Conservation (phyloP, 352 stramenopile species). For the Phytophthora rubi region DNA sequence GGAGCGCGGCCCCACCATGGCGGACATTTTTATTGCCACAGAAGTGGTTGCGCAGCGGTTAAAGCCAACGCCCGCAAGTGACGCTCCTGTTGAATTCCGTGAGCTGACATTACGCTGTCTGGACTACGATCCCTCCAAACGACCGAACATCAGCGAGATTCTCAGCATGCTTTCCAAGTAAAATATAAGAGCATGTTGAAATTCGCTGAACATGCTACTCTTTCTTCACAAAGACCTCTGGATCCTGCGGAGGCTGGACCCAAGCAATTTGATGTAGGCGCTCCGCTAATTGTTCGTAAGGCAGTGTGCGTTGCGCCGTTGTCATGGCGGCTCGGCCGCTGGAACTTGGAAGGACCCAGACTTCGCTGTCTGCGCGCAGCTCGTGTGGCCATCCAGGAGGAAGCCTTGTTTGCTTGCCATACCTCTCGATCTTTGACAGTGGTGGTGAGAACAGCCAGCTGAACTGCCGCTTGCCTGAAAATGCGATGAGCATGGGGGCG, state of each 20-base stretch:
- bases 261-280: constrained; percentile 69
- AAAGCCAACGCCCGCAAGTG: constrained; percentile 45
- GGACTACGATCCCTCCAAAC: constrained; percentile 52
- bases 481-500: constrained; percentile 79
- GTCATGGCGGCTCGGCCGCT: constrained; percentile 87
- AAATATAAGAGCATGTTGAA: constrained; percentile 22
- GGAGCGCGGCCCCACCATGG: constrained; percentile 59
- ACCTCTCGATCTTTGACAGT: constrained; percentile 68
- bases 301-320: constrained; percentile 63
- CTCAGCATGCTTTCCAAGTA: constrained; percentile 41
- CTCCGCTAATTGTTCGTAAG: constrained; percentile 74
- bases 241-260: constrained; percentile 40
- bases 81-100: constrained; percentile 55
- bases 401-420: constrained; percentile 60
- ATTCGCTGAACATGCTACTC: constrained; percentile 18
- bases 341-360: constrained; percentile 86
- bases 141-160: constrained; percentile 52
- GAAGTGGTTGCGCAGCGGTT: constrained; percentile 54
- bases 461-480: constrained; percentile 90
- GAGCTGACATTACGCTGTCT: constrained; percentile 52
- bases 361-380: constrained; percentile 61
- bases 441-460: constrained; percentile 81
- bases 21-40: constrained; percentile 67
- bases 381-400: constrained; percentile 76
- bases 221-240: constrained; percentile 28